A percentile compares a stretch with the other conserved stretches of the same genome.
Evolutionary conservation across 805 yeast species (phyloP).

Genomic region (Starmera dryadoides): DNA sequence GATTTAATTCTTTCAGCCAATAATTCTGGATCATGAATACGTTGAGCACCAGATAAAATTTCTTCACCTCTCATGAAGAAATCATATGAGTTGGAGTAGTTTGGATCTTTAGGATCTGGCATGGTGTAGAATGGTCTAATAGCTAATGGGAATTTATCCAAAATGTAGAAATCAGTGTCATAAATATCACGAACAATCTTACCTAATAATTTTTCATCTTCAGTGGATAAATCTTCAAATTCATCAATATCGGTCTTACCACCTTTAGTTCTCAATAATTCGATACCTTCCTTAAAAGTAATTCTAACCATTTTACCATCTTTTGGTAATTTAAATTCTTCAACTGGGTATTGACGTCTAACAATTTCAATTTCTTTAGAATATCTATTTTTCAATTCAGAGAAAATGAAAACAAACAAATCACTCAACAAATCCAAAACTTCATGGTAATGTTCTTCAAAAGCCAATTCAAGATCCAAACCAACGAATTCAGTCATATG

Average conservation of each 20-base stretch:
- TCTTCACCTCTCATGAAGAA: slow-evolving; percentile 99
- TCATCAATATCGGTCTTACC: slow-evolving; percentile 69
- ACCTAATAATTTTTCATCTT: slow-evolving; percentile 91
- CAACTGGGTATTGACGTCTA: slow-evolving; percentile 94
- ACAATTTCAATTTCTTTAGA: slow-evolving; percentile 81
- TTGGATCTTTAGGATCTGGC: slow-evolving; percentile 92
- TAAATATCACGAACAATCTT: slow-evolving; percentile 86
- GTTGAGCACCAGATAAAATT: slow-evolving; percentile 98
- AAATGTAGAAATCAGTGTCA: slow-evolving; percentile 94
- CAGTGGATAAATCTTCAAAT: slow-evolving; percentile 86
- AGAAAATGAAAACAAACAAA: slow-evolving; percentile 82
- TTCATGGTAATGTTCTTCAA: slow-evolving; percentile 97
- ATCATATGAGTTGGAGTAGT: slow-evolving; percentile 95
- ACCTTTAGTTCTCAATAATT: slow-evolving; percentile 80
- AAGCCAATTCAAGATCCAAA: slow-evolving; percentile 94
- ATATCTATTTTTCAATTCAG: slow-evolving; percentile 73
- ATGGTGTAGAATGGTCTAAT: slow-evolving; percentile 98
- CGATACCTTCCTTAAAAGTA: slow-evolving; percentile 86
- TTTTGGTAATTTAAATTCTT: slow-evolving; percentile 90
- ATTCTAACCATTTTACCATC: slow-evolving; percentile 91
- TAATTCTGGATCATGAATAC: slow-evolving; percentile 89
- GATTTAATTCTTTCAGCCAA: slow-evolving; percentile 74
- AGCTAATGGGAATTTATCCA: slow-evolving; percentile 96
- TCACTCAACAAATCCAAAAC: slow-evolving; percentile 57
- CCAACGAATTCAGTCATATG: slow-evolving; percentile 99